Percentiles rank a stretch among this genome's conserved stretches.
These are phyloP conservation scores for Globisporangium uncinulatum DNA, from an alignment of 352 stramenopile genomes.

Conservation along the genomic window DNA sequence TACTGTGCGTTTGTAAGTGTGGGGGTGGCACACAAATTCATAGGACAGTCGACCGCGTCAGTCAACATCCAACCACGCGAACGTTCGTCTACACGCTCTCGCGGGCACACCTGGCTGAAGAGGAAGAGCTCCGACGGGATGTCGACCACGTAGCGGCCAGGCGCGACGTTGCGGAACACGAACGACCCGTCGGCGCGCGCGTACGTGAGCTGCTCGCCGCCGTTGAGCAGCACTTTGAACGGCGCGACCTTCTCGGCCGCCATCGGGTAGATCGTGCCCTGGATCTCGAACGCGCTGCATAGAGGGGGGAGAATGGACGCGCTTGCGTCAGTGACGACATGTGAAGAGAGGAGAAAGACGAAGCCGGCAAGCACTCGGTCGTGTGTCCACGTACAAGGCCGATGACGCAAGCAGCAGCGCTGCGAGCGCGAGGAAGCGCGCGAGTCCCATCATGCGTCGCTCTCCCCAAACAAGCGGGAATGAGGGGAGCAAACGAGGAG, in stretches of 20 bases:
- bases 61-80: not conserved
- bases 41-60: too few species aligned
- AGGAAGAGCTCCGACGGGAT: constrained; percentile 59
- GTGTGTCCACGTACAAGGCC: constrained; percentile 8
- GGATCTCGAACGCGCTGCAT: constrained; percentile 46
- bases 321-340: not conserved
- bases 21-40: not conserved
- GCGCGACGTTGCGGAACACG: constrained; percentile 61
- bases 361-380: too few species aligned
- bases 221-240: constrained; percentile 66
- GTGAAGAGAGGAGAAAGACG: not conserved
- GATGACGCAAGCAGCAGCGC: constrained; percentile 27
- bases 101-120: constrained; percentile 46
- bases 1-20: not conserved
- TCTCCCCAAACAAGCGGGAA: not conserved
- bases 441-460: not conserved
- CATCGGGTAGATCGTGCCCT: constrained; percentile 45
- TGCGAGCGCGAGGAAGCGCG: constrained; percentile 23
- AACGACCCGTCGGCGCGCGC: constrained; percentile 62
- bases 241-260: constrained; percentile 48
- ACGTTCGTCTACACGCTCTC: not conserved
- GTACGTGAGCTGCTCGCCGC: constrained; percentile 65
- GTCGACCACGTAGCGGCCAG: constrained; percentile 71
- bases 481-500: not conserved
- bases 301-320: not conserved